Percentiles rank a stretch among this genome's conserved stretches.
Conservation (phyloP, 805 yeast genomes). For the Zygosaccharomyces bisporus region DNA sequence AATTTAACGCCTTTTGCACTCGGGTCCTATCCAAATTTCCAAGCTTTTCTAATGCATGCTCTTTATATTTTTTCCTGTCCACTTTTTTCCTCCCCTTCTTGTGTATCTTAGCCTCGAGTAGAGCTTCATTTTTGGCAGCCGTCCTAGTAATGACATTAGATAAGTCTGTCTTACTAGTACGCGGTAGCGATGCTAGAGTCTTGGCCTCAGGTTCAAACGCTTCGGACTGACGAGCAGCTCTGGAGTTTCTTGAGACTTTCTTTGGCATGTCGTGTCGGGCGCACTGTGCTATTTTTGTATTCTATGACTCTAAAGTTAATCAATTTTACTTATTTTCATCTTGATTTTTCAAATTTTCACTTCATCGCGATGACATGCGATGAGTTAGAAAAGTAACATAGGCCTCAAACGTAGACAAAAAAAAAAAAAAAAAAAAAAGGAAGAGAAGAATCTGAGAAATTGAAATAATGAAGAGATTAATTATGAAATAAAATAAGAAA, state of each 20-base stretch:
- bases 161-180: conserved; percentile 56
- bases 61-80: conserved; percentile 25
- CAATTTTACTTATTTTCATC: background rate
- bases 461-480: too few relatives aligned
- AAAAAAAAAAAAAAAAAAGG: background rate
- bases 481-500: background rate
- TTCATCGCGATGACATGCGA: conserved; percentile 7
- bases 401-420: background rate
- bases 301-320: too few relatives aligned
- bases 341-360: conserved; percentile 5
- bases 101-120: conserved; percentile 54
- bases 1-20: conserved; percentile 46
- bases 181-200: conserved; percentile 50
- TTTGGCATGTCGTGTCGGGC: too few relatives aligned
- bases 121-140: conserved; percentile 59
- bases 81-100: conserved; percentile 34
- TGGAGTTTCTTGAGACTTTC: conserved; percentile 59
- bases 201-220: conserved; percentile 45
- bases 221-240: conserved; percentile 74
- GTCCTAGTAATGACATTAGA: conserved; percentile 64
- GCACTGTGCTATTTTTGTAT: too few relatives aligned
- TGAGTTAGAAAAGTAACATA: background rate
- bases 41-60: conserved; percentile 4
- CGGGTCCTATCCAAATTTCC: conserved; percentile 36
- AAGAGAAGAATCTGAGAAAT: too few relatives aligned